Evolutionary conservation across 2,329 filamentous ascomycete genomes (phyloP), one percentile per base, ranked within the genome.

Genomic region (Cercospora sp.): DNA sequence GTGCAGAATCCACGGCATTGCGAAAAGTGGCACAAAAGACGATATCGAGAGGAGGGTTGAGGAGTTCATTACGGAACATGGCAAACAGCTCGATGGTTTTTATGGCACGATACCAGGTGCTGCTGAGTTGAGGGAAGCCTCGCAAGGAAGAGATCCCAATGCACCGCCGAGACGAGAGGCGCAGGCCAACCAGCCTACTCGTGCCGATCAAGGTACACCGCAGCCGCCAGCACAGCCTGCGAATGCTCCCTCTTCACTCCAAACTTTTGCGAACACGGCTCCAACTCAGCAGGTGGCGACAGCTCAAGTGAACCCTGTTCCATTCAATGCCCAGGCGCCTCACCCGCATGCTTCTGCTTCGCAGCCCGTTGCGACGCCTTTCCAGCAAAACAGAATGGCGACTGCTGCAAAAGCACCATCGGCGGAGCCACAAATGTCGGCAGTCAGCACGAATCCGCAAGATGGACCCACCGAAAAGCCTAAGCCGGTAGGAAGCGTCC

Each of bases 21-120:
- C 30, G 3, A 60, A 20, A 8, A 33, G 20, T 61, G 57, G 57
- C 18, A 61, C 13, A 16, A 66, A 55, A 33, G 26, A 53, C 13
- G 30, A 61, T n/a, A 16, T 66, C 6, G 58, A 66, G 58, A 51
- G 39, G n/a, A 26, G 30, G 36, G 55, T 66, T n/a, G 30, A 66
- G 26, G 48, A 61, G 13, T 61, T 61, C 30, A 12, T 66, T 13
- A 26, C 39, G 16, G 28, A 36, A 30, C 36, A 55, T 61, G 57
- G 64, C 12, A 9, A 59, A 12, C 13, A 66, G 26, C 39, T 66
- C n/a, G 58, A 66, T 28, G 28, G 26, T 10, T 26, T 18, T 30
- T 66, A 66, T 36, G 57, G 57, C 26, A 23, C 4, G 20, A 20
- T 58, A 26, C 53, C 28, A n/a, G 53, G 16, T 31, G 53, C 53